Evolutionary conservation across 108 stramenopile genomes (phyloP), one percentile per base, ranked within the genome.

Genomic region (Thalassiosira profunda): DNA sequence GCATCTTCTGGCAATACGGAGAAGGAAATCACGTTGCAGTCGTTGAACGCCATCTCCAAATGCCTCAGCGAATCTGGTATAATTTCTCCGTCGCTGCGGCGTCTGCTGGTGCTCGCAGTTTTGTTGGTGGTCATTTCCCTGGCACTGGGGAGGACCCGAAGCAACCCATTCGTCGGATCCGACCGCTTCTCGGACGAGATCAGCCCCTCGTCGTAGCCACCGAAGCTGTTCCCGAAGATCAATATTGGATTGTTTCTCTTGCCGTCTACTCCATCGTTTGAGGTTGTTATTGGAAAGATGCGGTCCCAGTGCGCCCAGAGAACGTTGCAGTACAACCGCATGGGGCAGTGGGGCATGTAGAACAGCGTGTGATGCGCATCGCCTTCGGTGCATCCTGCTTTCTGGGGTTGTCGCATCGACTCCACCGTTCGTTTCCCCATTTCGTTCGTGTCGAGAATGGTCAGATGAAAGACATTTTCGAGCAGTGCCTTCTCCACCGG

Each of bases 311-410:
- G 62, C 31, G 75, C 42, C 80, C 75, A 77, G 14, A 81, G 63
- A 17, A 81, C 76, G 58, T 81, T 81, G 40, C 75, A 63, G 60
- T 81, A 81, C 31, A 81, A 51, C 63, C 75, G 58, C 61, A 54
- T 54, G 14, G 38, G 38, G 14, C 38, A 40, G 10, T 40, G 38
- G 10, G 10, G 38, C 56, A 42, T 12, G 31, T 44, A 30, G 21
- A 38, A 12, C 54, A 24, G 12, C 14, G 26, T 44, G 12, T 4
- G 18, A 28, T 24, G 44, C 25, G 2, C 45, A 9, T 31, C 8
- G 14, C 10, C 35, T 28, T 8, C 37, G 8, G 17, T 44, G 12
- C 43, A 40, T n/a, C 33, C 15, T n/a, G 40, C 44, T 1, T 14
- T 15, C 44, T 25, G 26, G 44, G 55, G 55, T 58, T 40, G 29